Evolutionary conservation across 495 filamentous ascomycete species (phyloP).

Genomic region (Annulohypoxylon maeteangense): DNA sequence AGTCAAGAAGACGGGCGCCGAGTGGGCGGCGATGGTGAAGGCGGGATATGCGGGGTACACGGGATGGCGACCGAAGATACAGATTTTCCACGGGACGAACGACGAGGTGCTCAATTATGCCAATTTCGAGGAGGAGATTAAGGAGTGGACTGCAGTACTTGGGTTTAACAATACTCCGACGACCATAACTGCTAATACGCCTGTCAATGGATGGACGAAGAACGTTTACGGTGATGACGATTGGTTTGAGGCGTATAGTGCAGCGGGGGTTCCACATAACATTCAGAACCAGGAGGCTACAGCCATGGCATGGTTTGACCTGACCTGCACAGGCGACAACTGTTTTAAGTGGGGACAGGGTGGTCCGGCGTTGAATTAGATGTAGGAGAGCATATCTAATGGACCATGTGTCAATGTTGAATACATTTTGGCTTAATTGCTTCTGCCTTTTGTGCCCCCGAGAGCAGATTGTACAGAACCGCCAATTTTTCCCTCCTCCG

Average conservation of each 20-base stretch:
- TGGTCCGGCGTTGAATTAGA: background rate
- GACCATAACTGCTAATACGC: conserved; percentile 48
- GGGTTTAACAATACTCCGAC: conserved; percentile 45
- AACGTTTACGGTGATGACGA: conserved; percentile 56
- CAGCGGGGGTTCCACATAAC: conserved; percentile 61
- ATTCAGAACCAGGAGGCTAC: conserved; percentile 60
- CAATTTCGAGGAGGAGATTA: conserved; percentile 62
- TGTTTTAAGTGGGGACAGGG: conserved; percentile 57
- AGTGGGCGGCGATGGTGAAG: conserved; percentile 58
- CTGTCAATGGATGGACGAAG: conserved; percentile 57
- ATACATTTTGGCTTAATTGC: no score
- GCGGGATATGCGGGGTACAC: conserved; percentile 61
- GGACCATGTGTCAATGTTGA: no score
- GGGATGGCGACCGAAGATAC: conserved; percentile 65
- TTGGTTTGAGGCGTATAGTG: conserved; percentile 61
- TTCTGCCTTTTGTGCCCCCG: conserved; percentile 52
- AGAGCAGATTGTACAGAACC: conserved; percentile 58
- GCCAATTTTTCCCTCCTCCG: conserved; percentile 51
- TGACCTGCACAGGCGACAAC: conserved; percentile 44
- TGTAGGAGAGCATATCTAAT: background rate
- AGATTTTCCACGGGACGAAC: conserved; percentile 62
- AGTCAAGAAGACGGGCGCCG: conserved; percentile 50
- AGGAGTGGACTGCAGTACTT: conserved; percentile 60
- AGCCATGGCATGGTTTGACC: conserved; percentile 63
- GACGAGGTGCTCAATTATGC: conserved; percentile 61